phyloP scores from a whole-genome alignment of 2,329 filamentous ascomycete genomes.

The Colletotrichum musicola region DNA sequence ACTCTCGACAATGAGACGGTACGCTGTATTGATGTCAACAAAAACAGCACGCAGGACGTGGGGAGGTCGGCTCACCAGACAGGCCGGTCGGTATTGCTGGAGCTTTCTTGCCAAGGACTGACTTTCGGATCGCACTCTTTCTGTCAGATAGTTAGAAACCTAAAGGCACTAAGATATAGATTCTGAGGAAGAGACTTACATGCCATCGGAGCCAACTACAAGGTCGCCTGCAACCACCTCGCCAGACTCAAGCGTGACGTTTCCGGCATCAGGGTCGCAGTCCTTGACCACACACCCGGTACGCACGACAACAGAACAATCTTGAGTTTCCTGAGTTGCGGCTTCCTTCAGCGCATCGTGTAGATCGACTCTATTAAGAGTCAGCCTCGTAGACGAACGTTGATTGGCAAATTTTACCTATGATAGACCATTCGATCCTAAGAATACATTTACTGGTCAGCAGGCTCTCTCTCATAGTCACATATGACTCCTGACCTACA shows the following conservation, averaged over 20 bases:
- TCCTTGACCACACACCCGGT: conserved; percentile 45
- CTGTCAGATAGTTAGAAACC: not conserved
- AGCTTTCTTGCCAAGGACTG: conserved; percentile 39
- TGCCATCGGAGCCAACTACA: conserved; percentile 54
- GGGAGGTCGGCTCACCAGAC: conserved; percentile 37
- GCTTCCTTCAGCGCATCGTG: conserved; percentile 48
- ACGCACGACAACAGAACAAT: conserved; percentile 44
- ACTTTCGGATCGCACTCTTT: conserved; percentile 33
- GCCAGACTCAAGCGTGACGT: conserved; percentile 50
- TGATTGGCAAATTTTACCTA: conserved; percentile 43
- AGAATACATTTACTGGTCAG: not conserved
- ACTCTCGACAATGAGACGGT: conserved; percentile 49
- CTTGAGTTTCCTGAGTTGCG: conserved; percentile 41
- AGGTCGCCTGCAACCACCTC: conserved; percentile 46
- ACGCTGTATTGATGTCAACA: conserved; percentile 41
- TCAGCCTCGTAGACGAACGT: not conserved
- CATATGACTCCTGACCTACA: not conserved
- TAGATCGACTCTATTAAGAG: conserved; percentile 44
- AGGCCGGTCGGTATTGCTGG: conserved; percentile 49
- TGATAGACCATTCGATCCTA: conserved; percentile 55
- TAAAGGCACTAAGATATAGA: not conserved
- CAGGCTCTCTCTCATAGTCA: not conserved
- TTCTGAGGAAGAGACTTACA: conserved; percentile 33
- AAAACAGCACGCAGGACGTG: rapidly evolving
- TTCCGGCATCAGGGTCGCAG: conserved; percentile 55